A percentile compares a stretch with the other conserved stretches of the same genome.
These are phyloP conservation scores for Thelonectria rubi DNA, from an alignment of 2,329 filamentous ascomycete genomes.

Conservation along the genomic window DNA sequence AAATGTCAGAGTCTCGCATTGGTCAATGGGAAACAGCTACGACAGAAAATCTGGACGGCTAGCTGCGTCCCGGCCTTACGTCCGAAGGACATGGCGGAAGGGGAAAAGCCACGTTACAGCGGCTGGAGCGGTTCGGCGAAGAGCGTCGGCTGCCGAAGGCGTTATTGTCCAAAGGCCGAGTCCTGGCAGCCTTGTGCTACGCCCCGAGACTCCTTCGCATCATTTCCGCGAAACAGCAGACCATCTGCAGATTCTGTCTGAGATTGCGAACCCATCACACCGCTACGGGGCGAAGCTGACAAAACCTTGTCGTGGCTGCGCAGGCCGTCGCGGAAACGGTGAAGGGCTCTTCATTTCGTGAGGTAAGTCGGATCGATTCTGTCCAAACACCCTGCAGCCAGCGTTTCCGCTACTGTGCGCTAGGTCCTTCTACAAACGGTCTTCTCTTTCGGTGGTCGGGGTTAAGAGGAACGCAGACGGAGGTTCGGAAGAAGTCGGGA, in stretches of 20 bases:
- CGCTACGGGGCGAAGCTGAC: constrained; percentile 28
- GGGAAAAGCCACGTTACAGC: constrained; percentile 20
- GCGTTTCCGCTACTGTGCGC: constrained; percentile 31
- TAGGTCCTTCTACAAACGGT: constrained; percentile 32
- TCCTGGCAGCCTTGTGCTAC: constrained; percentile 17
- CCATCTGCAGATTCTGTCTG: constrained; percentile 27
- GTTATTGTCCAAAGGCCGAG: constrained; percentile 12
- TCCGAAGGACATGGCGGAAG: constrained; percentile 4
- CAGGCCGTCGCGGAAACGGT: constrained; percentile 19
- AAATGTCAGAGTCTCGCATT: constrained; percentile 10
- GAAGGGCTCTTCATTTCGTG: constrained; percentile 38
- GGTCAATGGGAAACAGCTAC: constrained; percentile 11
- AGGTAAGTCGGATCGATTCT: constrained; percentile 34
- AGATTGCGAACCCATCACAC: constrained; percentile 30
- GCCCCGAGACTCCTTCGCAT: neutral
- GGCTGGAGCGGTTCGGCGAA: constrained; percentile 31
- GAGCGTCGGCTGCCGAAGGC: constrained; percentile 24
- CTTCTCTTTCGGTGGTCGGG: constrained; percentile 16
- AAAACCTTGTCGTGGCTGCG: constrained; percentile 9
- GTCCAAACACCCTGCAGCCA: constrained; percentile 32
- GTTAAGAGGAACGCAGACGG: constrained; percentile 26
- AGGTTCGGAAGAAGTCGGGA: constrained; percentile 36
- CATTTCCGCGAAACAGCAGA: constrained; percentile 33
- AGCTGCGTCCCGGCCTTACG: constrained; percentile 2
- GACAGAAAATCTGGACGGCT: neutral